phyloP scores from a whole-genome alignment of 2,329 filamentous ascomycete genomes.

The Botrytis sinoallii region DNA sequence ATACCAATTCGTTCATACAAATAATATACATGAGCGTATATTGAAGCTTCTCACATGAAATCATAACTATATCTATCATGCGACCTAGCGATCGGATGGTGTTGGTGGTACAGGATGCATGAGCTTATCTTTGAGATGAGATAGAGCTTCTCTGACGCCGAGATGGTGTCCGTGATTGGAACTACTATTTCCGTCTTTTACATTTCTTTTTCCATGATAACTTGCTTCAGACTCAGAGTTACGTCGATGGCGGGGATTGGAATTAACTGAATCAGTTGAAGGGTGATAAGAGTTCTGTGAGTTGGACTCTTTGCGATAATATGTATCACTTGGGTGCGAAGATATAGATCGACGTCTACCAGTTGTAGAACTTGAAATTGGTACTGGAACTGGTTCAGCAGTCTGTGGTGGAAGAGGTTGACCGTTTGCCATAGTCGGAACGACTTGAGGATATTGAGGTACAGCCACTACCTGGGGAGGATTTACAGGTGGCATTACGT shows the following conservation, averaged over 20 bases:
- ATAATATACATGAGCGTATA: not conserved
- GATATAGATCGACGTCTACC: not conserved
- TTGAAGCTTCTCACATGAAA: not conserved
- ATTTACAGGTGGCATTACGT: not conserved
- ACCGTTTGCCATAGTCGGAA: not conserved
- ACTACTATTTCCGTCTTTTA: not conserved
- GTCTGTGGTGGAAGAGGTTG: not conserved
- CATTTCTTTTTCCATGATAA: not conserved
- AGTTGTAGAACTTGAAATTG: not conserved
- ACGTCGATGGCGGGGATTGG: not conserved
- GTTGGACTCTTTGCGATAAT: not conserved
- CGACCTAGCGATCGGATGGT: not conserved
- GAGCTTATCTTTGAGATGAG: not conserved
- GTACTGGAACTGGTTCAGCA: not conserved
- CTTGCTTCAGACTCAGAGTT: not conserved
- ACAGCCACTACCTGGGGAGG: not conserved
- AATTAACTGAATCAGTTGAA: not conserved
- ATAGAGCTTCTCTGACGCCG: not conserved
- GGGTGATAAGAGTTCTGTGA: not conserved
- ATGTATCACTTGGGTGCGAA: not conserved
- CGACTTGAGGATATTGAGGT: not conserved
- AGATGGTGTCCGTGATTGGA: not conserved
- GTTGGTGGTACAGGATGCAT: not conserved
- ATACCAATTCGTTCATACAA: not conserved
- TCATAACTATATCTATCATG: not conserved